These are phyloP conservation scores for Athelia sp. DNA, from an alignment of 1,284 basidiomycete genomes.

Conservation along the genomic window DNA sequence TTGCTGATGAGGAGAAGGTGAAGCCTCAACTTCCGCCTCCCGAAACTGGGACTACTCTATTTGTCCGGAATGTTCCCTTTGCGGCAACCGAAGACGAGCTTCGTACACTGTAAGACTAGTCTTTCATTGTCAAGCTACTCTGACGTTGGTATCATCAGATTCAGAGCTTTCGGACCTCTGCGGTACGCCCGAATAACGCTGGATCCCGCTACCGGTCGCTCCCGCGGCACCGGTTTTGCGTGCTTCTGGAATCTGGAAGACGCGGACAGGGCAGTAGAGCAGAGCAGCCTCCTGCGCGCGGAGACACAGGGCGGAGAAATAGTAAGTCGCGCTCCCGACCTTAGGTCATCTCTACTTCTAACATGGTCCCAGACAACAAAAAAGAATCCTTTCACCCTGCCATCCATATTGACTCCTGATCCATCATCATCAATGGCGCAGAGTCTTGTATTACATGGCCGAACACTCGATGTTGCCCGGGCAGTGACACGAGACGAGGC, in stretches of 20 bases:
- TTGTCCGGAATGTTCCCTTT: conserved; percentile 93
- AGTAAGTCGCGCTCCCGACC: conserved; percentile 18
- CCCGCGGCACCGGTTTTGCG: conserved; percentile 93
- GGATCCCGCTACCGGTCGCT: conserved; percentile 80
- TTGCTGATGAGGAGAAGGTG: conserved; percentile 47
- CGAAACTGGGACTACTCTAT: conserved; percentile 87
- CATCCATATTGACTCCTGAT: conserved; percentile 92
- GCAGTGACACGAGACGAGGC: conserved; percentile 92
- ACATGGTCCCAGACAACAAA: conserved; percentile 34
- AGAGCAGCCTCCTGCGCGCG: conserved; percentile 69
- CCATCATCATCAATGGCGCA: conserved; percentile 85
- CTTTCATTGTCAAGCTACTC: conserved; percentile 2
- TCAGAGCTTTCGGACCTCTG: conserved; percentile 88
- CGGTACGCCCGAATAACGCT: conserved; percentile 92
- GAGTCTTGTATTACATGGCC: conserved; percentile 85
- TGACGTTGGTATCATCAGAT: conserved; percentile 40
- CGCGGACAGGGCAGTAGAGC: conserved; percentile 81
- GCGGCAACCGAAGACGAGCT: conserved; percentile 90
- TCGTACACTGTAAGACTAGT: conserved; percentile 59
- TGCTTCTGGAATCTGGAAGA: conserved; percentile 96
- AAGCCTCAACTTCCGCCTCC: conserved; percentile 67
- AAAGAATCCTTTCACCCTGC: conserved; percentile 82
- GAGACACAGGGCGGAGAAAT: conserved; percentile 50
- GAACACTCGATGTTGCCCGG: conserved; percentile 86
- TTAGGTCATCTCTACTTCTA: not conserved